A percentile compares a stretch with the other conserved stretches of the same genome.
These are phyloP conservation scores for Rosa multiflora DNA, from an alignment of 306 rosid species.

Conservation along the genomic window DNA sequence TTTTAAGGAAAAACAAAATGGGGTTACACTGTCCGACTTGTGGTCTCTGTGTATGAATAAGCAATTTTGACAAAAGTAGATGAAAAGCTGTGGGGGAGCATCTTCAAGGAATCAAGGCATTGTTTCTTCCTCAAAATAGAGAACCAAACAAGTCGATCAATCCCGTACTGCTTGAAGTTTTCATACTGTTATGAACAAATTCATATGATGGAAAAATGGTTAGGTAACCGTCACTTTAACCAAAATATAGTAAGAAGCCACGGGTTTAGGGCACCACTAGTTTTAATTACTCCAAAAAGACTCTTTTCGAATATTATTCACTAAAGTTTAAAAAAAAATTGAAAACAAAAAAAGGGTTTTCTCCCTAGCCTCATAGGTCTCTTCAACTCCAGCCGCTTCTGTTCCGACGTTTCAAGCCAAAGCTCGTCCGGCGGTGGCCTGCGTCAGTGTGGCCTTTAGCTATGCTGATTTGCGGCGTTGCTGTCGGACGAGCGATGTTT, in stretches of 20 bases:
- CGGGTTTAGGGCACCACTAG: not conserved
- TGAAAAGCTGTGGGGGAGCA: not conserved
- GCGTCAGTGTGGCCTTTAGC: too few relatives aligned
- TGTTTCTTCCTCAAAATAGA: not conserved
- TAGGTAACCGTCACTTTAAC: not conserved
- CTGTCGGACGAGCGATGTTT: too few relatives aligned
- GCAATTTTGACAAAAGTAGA: not conserved
- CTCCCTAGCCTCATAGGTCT: too few relatives aligned
- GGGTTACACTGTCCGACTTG: not conserved
- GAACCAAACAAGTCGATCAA: constrained; percentile 4
- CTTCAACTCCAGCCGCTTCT: too few relatives aligned
- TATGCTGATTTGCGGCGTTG: too few relatives aligned
- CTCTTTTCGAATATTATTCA: too few relatives aligned
- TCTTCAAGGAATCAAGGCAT: not conserved
- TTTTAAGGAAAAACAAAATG: not conserved
- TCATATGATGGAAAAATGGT: not conserved
- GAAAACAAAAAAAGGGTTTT: too few relatives aligned
- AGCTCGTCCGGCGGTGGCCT: too few relatives aligned
- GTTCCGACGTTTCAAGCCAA: too few relatives aligned
- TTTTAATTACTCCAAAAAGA: too few relatives aligned
- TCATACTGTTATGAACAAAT: not conserved
- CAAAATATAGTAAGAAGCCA: not conserved
- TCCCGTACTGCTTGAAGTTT: not conserved
- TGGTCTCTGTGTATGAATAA: not conserved
- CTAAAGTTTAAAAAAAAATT: too few relatives aligned